phyloP scores from a whole-genome alignment of 2,329 filamentous ascomycete genomes.

The Grosmannia clavigera region DNA sequence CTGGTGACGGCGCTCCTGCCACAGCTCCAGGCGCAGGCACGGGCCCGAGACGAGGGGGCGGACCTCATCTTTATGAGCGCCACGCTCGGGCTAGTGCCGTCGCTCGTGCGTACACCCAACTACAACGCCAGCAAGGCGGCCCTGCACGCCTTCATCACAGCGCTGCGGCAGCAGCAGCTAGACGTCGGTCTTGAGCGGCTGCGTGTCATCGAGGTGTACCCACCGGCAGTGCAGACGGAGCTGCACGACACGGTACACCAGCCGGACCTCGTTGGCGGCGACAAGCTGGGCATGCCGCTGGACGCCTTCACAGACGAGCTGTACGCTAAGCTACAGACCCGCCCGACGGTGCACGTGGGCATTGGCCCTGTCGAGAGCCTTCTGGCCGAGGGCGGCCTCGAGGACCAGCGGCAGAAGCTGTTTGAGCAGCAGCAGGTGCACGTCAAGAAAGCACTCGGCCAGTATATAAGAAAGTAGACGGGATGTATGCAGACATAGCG shows the following conservation, averaged over 20 bases:
- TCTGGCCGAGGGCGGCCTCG: constrained; percentile 15
- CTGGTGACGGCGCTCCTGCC: constrained; percentile 32
- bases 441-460: constrained; percentile 10
- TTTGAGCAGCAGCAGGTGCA: constrained; percentile 14
- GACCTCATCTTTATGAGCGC: constrained; percentile 18
- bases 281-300: constrained; percentile 35
- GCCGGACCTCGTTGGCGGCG: constrained; percentile 27
- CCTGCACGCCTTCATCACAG: constrained; percentile 30
- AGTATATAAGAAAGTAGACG: constrained; percentile 12
- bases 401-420: constrained; percentile 16
- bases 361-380: constrained; percentile 18
- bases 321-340: constrained; percentile 23
- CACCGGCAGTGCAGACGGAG: constrained; percentile 29
- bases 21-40: constrained; percentile 19
- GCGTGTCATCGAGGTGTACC: constrained; percentile 30
- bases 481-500: too few relatives aligned
- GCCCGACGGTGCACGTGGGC: constrained; percentile 25
- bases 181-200: constrained; percentile 19
- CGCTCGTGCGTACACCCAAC: constrained; percentile 26
- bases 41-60: background rate
- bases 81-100: constrained; percentile 25
- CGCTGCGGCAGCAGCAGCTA: constrained; percentile 31
- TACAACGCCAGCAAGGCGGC: constrained; percentile 39
- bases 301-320: constrained; percentile 27
- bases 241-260: constrained; percentile 27